Conservation (phyloP, 257 asterid genomes). For the Ligustrum vulgare region DNA sequence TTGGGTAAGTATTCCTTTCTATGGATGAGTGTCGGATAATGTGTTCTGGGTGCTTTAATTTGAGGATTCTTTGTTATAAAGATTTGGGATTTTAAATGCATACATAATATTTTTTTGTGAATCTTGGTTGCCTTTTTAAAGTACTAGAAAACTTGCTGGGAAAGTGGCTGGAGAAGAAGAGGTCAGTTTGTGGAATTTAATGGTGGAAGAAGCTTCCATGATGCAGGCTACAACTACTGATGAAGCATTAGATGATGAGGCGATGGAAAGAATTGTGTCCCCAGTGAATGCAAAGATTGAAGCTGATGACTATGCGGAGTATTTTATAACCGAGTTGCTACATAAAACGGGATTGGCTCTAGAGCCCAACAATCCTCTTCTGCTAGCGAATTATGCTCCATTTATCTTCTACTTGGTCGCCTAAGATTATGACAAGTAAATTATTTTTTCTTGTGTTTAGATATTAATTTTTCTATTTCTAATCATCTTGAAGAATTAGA, state of each 20-base stretch:
- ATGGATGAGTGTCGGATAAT: too few species aligned
- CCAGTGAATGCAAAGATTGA: conserved; percentile 70
- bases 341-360: conserved; percentile 60
- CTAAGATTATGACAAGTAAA: conserved; percentile 85
- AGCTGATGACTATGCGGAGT: conserved; percentile 44
- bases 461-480: conserved; percentile 22
- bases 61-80: too few species aligned
- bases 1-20: too few species aligned
- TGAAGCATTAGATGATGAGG: conserved; percentile 68
- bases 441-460: conserved; percentile 6
- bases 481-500: conserved; percentile 1
- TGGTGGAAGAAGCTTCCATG: conserved; percentile 64
- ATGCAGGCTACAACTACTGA: conserved; percentile 44
- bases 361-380: conserved; percentile 70
- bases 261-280: conserved; percentile 50
- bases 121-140: too few species aligned
- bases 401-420: conserved; percentile 74
- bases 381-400: conserved; percentile 89
- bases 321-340: conserved; percentile 53
- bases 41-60: too few species aligned
- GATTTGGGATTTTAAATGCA: too few species aligned
- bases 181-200: conserved; percentile 58
- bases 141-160: too few species aligned
- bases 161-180: conserved; percentile 51
- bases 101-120: too few species aligned